Percentiles rank a stretch among this genome's conserved stretches.
phyloP scores from a whole-genome alignment of 2,329 filamentous ascomycete species.

The Xylariaceae sp. region DNA sequence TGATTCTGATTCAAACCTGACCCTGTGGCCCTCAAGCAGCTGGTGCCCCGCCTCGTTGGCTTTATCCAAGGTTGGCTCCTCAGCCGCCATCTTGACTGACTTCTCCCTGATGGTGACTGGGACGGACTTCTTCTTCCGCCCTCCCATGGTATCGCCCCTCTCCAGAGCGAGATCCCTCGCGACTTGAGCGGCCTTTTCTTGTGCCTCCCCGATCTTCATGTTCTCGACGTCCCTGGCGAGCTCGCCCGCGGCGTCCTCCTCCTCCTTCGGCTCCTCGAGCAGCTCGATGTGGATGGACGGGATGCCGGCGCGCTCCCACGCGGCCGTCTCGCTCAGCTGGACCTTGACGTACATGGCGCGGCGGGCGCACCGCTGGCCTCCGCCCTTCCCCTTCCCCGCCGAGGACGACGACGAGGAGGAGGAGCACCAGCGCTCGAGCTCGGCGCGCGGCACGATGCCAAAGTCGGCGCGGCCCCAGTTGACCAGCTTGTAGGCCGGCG shows the following conservation, averaged over 20 bases:
- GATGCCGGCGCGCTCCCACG: conserved; percentile 68
- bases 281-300: conserved; percentile 52
- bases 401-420: too few species aligned
- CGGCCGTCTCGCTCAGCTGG: conserved; percentile 77
- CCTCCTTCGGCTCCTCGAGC: conserved; percentile 55
- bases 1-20: conserved; percentile 26
- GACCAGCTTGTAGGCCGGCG: conserved; percentile 65
- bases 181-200: conserved; percentile 18
- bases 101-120: conserved; percentile 47
- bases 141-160: conserved; percentile 15
- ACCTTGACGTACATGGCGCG: conserved; percentile 80
- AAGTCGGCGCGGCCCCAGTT: conserved; percentile 44
- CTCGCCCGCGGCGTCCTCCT: conserved; percentile 3
- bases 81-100: conserved; percentile 30
- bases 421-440: conserved; percentile 83
- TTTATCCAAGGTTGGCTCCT: conserved; percentile 29
- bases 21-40: conserved; percentile 44
- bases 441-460: conserved; percentile 61
- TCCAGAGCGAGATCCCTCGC: conserved; percentile 23
- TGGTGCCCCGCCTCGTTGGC: conserved; percentile 32
- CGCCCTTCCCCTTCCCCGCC: too few species aligned
- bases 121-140: conserved; percentile 31
- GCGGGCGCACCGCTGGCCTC: conserved; percentile 67
- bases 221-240: conserved; percentile 11
- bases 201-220: conserved; percentile 9